Base-by-base conservation (phyloP, 208 protist species). In the Crithidia acanthocephali region DNA sequence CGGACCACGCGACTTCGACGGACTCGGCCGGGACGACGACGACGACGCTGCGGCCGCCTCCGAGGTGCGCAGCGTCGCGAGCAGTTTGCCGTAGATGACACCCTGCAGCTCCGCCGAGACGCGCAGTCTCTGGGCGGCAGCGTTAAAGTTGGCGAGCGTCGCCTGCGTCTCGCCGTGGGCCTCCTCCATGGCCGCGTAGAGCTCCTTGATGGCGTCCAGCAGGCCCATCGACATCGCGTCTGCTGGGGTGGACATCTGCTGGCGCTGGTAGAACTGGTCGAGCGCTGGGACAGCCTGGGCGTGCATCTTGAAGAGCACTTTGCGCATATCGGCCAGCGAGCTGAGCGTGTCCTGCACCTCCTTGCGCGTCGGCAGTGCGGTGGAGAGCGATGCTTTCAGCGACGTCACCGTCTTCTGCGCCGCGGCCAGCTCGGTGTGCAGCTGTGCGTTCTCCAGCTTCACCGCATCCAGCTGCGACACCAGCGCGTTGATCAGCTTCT, bases 11-110 rank as follows among this genome's bases (percentile, higher is more conserved):
- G 25, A 48, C 10, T 3, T n/a, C 44, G 42, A 32, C 35, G 37
- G 30, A 58, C 9, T 25, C 22, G 18, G 13, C 18, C n/a, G n/a
- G n/a, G n/a, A n/a, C n/a, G n/a, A n/a, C n/a, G n/a, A n/a, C n/a
- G n/a, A n/a, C n/a, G n/a, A n/a, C n/a, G n/a, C n/a, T n/a, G n/a
- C n/a, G n/a, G 22, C 8, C 28, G 3, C 18, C 23, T 53, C 23
- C 9, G 47, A 23, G 1, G 40, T 18, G 40, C n/a, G 64, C 58
- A 78, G 64, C 30, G 51, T 40, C 3, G 56, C 28, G 2, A 62
- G 40, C 35, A 83, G 73, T 50, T 79, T 83, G 22, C 55, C 28
- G 47, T 75, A 74, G 0, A 79, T 42, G 27, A 74, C 63, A 1
- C 28, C 13, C 58, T 79, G 71, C 40, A 76, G 37, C 25, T 60